These are phyloP conservation scores for Circinella umbellata DNA, from an alignment of 371 early-diverging fungal species.

Conservation along the genomic window DNA sequence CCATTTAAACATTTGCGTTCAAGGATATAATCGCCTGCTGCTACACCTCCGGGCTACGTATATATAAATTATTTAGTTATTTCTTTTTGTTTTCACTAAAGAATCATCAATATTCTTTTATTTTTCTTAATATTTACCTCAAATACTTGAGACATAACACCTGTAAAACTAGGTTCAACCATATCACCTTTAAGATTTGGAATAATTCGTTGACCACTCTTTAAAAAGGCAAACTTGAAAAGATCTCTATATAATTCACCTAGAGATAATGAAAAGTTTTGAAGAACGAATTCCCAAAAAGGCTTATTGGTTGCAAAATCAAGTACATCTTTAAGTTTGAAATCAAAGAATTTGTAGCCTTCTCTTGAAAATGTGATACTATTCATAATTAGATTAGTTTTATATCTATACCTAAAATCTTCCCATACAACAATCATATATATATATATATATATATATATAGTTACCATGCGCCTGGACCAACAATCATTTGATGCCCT, in stretches of 20 bases:
- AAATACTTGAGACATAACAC: constrained; percentile 56
- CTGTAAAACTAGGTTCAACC: constrained; percentile 54
- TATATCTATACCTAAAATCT: too few relatives aligned
- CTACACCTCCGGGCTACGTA: constrained; percentile 42
- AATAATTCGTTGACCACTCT: constrained; percentile 40
- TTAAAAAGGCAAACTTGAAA: constrained; percentile 47
- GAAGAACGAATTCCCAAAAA: constrained; percentile 45
- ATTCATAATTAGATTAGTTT: not conserved
- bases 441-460: too few relatives aligned
- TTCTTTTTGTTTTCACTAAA: not conserved
- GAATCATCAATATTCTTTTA: not conserved
- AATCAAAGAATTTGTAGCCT: constrained; percentile 46
- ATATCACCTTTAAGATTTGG: constrained; percentile 46
- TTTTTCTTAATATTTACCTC: constrained; percentile 21
- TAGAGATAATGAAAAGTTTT: constrained; percentile 45
- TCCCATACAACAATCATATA: too few relatives aligned
- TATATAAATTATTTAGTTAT: not conserved
- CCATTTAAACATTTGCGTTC: constrained; percentile 53
- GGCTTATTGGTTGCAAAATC: constrained; percentile 38
- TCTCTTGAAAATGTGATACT: constrained; percentile 52
- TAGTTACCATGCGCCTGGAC: constrained; percentile 48
- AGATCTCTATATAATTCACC: constrained; percentile 53
- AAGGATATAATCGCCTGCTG: constrained; percentile 51
- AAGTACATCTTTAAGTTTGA: constrained; percentile 37
- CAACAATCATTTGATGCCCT: constrained; percentile 53